These are phyloP conservation scores for Pleurotus djamor DNA, from an alignment of 768 basidiomycete species.

Conservation along the genomic window DNA sequence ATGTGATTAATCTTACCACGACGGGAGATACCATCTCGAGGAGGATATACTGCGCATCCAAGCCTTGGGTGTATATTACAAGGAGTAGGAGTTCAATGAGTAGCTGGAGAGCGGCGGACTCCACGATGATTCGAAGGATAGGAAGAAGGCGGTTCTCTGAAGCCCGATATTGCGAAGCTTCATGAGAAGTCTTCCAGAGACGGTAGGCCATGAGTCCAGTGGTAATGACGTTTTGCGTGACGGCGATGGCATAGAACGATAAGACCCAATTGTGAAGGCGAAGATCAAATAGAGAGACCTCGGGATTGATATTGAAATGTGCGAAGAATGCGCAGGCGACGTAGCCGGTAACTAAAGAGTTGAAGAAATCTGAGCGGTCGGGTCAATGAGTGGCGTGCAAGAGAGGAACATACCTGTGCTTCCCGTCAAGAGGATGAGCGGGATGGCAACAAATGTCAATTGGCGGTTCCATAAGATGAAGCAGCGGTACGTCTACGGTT, in stretches of 20 bases:
- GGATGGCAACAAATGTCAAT: constrained; percentile 11
- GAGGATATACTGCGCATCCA: constrained; percentile 17
- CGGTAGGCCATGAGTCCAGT: constrained; percentile 17
- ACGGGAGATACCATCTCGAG: constrained; percentile 13
- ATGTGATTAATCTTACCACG: constrained; percentile 9
- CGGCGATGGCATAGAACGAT: constrained; percentile 15
- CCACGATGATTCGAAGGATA: constrained; percentile 13
- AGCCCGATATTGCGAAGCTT: constrained; percentile 8
- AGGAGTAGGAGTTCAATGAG: constrained; percentile 15
- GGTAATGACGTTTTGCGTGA: constrained; percentile 16
- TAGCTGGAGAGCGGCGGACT: constrained; percentile 17
- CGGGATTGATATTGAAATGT: neutral
- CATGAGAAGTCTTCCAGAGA: constrained; percentile 11
- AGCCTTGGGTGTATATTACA: constrained; percentile 10
- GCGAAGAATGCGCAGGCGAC: constrained; percentile 12
- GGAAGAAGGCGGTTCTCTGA: constrained; percentile 9
- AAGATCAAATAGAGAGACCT: constrained; percentile 10
- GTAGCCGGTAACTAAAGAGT: constrained; percentile 13
- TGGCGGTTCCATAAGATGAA: constrained; percentile 15
- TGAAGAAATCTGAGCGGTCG: neutral
- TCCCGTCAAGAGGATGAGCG: constrained; percentile 9
- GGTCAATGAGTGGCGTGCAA: neutral
- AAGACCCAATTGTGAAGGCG: constrained; percentile 15
- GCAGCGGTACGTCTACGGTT: constrained; percentile 17
- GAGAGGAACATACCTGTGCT: constrained; percentile 10